Percentiles rank a stretch among this genome's conserved stretches.
phyloP scores from a whole-genome alignment of 1,139 yeast genomes.

The Saccharomyces hybrid region DNA sequence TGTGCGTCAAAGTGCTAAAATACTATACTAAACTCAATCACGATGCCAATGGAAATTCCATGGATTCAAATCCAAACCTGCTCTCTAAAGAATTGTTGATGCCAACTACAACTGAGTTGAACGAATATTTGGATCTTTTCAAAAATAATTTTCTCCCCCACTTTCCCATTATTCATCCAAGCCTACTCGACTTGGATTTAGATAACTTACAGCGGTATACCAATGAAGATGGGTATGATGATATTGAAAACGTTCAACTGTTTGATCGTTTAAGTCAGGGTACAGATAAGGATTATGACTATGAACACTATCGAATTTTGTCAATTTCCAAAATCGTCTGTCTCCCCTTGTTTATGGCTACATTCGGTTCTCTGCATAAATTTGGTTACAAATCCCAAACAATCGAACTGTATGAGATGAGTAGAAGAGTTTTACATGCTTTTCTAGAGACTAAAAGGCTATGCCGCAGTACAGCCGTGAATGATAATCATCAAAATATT shows the following conservation, averaged over 20 bases:
- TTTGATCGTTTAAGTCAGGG: constrained; percentile 4
- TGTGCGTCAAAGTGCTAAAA: constrained; percentile 47
- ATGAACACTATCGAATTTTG: constrained; percentile 16
- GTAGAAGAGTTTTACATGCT: constrained; percentile 68
- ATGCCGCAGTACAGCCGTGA: constrained; percentile 6
- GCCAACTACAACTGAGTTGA: constrained; percentile 53
- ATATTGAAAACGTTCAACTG: constrained; percentile 6
- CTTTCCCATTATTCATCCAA: constrained; percentile 61
- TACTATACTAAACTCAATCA: constrained; percentile 58
- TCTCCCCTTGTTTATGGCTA: constrained; percentile 61
- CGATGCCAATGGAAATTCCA: constrained; percentile 28
- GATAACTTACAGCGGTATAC: constrained; percentile 19
- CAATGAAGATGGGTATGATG: constrained; percentile 22
- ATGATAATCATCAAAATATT: constrained; percentile 30
- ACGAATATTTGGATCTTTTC: constrained; percentile 47
- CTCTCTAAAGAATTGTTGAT: constrained; percentile 42
- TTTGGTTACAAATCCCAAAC: constrained; percentile 42
- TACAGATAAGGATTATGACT: constrained; percentile 3
- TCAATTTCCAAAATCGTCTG: constrained; percentile 40
- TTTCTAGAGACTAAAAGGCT: constrained; percentile 61
- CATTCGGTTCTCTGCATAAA: constrained; percentile 61
- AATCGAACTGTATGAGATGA: constrained; percentile 53
- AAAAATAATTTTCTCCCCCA: constrained; percentile 46
- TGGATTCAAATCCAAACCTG: constrained; percentile 9
- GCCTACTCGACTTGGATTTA: constrained; percentile 46